phyloP scores from a whole-genome alignment of 176 grass and related monocot species.

The Calamus simplicifolius region DNA sequence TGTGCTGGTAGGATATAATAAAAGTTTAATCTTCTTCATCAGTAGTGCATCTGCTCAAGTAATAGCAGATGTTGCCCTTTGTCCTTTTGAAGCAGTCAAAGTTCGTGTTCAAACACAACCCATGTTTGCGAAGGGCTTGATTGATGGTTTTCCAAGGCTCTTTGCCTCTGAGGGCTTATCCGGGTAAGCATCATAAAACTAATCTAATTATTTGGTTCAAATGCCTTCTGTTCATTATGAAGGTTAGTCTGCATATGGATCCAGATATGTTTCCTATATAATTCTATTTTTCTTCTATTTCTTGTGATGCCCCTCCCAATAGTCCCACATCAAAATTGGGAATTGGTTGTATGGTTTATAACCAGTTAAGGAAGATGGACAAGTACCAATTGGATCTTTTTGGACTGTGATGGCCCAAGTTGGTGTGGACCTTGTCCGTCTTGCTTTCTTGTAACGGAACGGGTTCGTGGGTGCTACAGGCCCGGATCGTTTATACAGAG shows the following conservation, averaged over 20 bases:
- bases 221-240: neutral
- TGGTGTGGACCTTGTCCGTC: too few species aligned
- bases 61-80: conserved; percentile 85
- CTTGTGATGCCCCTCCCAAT: too few species aligned
- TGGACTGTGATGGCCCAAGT: too few species aligned
- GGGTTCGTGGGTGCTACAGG: too few species aligned
- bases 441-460: too few species aligned
- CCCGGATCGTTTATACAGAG: too few species aligned
- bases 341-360: too few species aligned
- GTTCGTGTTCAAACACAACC: conserved; percentile 84
- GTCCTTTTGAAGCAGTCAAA: conserved; percentile 90
- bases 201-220: neutral
- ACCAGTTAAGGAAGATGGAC: too few species aligned
- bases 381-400: too few species aligned
- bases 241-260: too few species aligned
- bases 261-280: too few species aligned
- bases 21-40: conserved; percentile 58
- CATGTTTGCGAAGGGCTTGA: conserved; percentile 74
- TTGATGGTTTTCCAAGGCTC: conserved; percentile 86
- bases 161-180: conserved; percentile 82
- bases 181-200: conserved; percentile 51
- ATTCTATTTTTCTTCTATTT: neutral
- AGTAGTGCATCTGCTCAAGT: conserved; percentile 95
- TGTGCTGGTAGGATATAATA: conserved; percentile 43
- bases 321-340: too few species aligned